Evolutionary conservation across 495 filamentous ascomycete genomes (phyloP), one percentile per base, ranked within the genome.

Genomic region (Penicillium desertorum): DNA sequence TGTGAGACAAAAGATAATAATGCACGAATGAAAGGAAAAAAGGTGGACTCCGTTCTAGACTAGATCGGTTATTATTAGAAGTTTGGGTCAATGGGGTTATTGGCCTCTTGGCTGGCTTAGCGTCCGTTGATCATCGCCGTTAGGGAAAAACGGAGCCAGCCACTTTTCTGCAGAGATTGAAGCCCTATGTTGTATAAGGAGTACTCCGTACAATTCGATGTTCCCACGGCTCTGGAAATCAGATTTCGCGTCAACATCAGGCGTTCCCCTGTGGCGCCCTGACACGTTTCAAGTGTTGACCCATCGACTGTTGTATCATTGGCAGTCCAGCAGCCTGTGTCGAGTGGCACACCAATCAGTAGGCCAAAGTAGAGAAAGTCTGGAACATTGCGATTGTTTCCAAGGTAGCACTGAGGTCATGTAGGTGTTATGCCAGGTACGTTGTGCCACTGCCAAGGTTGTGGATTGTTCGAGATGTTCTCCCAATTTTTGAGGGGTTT

Each of bases 41-140:
- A 44, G 43, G 37, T 53, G 51, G 51, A 25, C 27, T 32, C 11
- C 3, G 16, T 30, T 30, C 10, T 37, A 37, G 50, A 9, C 50
- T 53, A 11, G 39, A 14, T 39, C 34, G 16, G 51, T 44, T 53
- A 53, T 53, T 44, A 53, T 53, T 53, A 53, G 51, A 53, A 25
- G 27, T 30, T 30, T 16, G 9, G 45, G 7, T 27, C 50, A 53
- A 32, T 17, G 16, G 29, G 12, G 4, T 19, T 17, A 39, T 39
- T 29, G 45, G 45, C 10, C 45, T 47, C 22, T 30, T 4, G 11
- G 12, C n/a, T 5, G 25, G 17, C 30, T 30, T 29, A 45, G 43
- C 20, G 12, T 27, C 36, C 39, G 27, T 53, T 53, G 51, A 53
- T 53, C 51, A 44, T 0, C 22, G 22, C 45, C 50, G 50, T 30